Evolutionary conservation across 768 basidiomycete genomes (phyloP).

Genomic region (Mycena alexandri): DNA sequence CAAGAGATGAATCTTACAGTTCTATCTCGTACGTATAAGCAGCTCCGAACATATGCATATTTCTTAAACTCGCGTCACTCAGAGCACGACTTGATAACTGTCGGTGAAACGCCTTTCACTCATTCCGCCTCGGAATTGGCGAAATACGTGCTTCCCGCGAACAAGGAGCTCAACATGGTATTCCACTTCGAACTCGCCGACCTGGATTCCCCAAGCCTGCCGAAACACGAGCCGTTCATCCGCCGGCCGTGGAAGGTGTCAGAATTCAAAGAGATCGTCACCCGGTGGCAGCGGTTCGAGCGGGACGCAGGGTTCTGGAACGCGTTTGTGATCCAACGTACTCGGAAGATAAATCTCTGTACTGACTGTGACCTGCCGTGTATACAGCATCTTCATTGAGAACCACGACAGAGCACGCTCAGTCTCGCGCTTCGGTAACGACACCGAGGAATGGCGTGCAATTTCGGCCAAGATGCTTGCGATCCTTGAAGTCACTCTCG

Average conservation of each 20-base stretch:
- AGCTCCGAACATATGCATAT: constrained; percentile 24
- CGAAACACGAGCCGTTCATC: constrained; percentile 53
- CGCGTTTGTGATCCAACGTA: constrained; percentile 54
- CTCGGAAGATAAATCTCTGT: background rate
- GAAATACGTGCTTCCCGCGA: constrained; percentile 65
- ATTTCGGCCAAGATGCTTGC: constrained; percentile 75
- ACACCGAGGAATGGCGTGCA: constrained; percentile 67
- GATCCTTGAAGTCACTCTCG: constrained; percentile 69
- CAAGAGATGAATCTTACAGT: constrained; percentile 75
- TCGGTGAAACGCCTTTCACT: constrained; percentile 74
- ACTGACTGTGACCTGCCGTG: constrained; percentile 2
- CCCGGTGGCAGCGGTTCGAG: constrained; percentile 70
- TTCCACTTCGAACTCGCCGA: constrained; percentile 76
- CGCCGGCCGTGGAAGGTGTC: constrained; percentile 63
- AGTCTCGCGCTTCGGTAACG: constrained; percentile 77
- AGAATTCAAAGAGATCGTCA: constrained; percentile 62
- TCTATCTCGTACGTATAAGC: constrained; percentile 61
- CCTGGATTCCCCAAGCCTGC: constrained; percentile 61
- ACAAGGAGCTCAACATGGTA: constrained; percentile 75
- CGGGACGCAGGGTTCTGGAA: constrained; percentile 77
- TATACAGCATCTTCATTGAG: constrained; percentile 69
- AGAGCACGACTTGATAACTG: constrained; percentile 73
- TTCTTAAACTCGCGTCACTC: background rate
- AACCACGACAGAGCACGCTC: constrained; percentile 78
- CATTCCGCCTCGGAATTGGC: constrained; percentile 65